Conservation (phyloP, 164 flowering plant species). For the Piper longum region DNA sequence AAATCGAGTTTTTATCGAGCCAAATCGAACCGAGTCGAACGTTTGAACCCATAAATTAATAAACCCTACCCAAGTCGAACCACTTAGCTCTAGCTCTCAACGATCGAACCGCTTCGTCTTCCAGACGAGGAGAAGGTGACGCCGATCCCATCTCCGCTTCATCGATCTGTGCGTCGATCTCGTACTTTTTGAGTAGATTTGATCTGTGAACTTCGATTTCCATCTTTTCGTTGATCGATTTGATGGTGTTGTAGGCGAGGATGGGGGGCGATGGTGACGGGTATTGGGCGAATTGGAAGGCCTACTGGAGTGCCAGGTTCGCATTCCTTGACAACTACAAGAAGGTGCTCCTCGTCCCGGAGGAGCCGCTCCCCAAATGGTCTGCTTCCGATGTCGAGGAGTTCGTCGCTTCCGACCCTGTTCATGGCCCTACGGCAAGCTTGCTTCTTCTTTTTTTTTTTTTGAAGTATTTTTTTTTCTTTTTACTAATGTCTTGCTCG, state of each 20-base stretch:
- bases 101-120: too few relatives aligned
- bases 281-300: constrained; percentile 25
- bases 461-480: background rate
- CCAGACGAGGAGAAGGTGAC: too few relatives aligned
- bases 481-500: background rate
- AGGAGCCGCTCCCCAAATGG: constrained; percentile 56
- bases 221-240: background rate
- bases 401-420: constrained; percentile 71
- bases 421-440: constrained; percentile 64
- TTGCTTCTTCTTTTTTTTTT: constrained; percentile 1
- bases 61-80: too few relatives aligned
- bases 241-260: background rate
- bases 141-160: too few relatives aligned
- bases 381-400: constrained; percentile 59
- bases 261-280: constrained; percentile 5
- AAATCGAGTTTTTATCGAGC: too few relatives aligned
- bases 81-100: too few relatives aligned
- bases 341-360: constrained; percentile 33
- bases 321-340: constrained; percentile 36
- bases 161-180: too few relatives aligned
- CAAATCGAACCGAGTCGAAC: too few relatives aligned
- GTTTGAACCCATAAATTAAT: too few relatives aligned
- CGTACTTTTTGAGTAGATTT: too few relatives aligned
- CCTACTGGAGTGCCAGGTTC: constrained; percentile 48
- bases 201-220: too few relatives aligned